Evolutionary conservation across 176 grass and related monocot species (phyloP), one percentile per base, ranked within the genome.

Genomic region (Carex cristatella): DNA sequence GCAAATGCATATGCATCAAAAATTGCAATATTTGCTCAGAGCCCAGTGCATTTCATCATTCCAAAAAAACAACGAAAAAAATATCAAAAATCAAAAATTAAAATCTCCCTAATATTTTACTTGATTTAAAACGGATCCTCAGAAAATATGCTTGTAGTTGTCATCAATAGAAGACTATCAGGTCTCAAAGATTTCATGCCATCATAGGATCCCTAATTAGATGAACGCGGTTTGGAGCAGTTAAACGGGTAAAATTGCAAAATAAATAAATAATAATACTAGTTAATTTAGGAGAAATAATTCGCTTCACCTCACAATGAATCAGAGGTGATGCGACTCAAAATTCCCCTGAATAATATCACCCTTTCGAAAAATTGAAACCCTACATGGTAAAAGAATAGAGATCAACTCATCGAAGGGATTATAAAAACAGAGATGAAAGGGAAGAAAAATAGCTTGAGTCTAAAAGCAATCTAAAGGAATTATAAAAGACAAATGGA

Each of bases 141-240:
- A 98, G 93, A 1, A 51, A 70, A 61, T 61, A 94, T 95, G 91
- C 89, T 93, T 93, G n/a, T 88, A 60, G 8, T 87, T 95, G 85
- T 90, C 93, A 95, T 88, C 95, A 88, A 75, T 16, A 81, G 65
- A 75, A 90, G 84, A 87, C 87, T 87, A 83, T 98, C 95, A 95
- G 95, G 88, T 98, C 93, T 98, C 96, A 98, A 98, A 98, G 93
- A 98, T 98, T 88, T 4, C 83, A 83, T 94, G 90, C 89, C 95
- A 98, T 98, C 93, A 98, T 81, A 4, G 93, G 95, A 81, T 69
- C 66, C 71, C 8, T 28, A 13, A 33, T 7, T 51, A 68, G 2
- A 63, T 57, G 23, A 23, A 23, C 23, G 18, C 13, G 28, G 1
- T 60, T 30, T 63, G 44, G 46, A 42, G 11, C 2, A 44, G 7